A percentile compares a stretch with the other conserved stretches of the same genome.
Evolutionary conservation across 1,284 basidiomycete genomes (phyloP).

Genomic region (Heimioporus punctisporus): DNA sequence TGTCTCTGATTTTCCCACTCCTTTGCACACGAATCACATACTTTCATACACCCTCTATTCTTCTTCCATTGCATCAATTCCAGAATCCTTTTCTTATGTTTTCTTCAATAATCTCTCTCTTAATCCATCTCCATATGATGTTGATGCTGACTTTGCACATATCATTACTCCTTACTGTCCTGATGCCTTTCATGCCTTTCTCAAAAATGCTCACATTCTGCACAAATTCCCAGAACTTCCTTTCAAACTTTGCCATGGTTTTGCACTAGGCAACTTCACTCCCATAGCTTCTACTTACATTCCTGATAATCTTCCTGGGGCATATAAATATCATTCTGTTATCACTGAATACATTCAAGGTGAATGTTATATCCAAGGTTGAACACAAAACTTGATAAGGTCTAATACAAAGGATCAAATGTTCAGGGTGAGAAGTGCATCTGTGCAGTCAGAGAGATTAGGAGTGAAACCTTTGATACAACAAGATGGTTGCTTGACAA

Average conservation of each 20-base stretch:
- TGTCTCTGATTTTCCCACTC: neutral
- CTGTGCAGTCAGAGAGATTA: too few relatives aligned
- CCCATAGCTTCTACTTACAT: neutral
- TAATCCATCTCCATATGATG: neutral
- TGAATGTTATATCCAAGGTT: too few relatives aligned
- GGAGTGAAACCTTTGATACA: too few relatives aligned
- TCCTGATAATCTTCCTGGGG: neutral
- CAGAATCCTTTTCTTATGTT: neutral
- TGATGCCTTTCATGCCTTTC: neutral
- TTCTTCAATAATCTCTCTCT: neutral
- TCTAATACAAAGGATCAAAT: too few relatives aligned
- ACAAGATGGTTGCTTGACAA: too few relatives aligned
- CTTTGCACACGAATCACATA: neutral
- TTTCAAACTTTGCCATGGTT: neutral
- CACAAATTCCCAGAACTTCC: neutral
- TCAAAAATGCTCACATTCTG: neutral
- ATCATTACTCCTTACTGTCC: neutral
- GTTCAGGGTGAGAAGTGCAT: too few relatives aligned
- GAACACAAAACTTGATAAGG: too few relatives aligned
- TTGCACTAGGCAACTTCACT: neutral
- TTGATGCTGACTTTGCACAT: neutral
- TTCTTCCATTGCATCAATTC: neutral
- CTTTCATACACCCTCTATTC: neutral
- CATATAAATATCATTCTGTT: neutral
- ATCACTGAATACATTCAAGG: neutral